phyloP scores from a whole-genome alignment of 2,329 filamentous ascomycete species.

The Endocalyx cinctus region DNA sequence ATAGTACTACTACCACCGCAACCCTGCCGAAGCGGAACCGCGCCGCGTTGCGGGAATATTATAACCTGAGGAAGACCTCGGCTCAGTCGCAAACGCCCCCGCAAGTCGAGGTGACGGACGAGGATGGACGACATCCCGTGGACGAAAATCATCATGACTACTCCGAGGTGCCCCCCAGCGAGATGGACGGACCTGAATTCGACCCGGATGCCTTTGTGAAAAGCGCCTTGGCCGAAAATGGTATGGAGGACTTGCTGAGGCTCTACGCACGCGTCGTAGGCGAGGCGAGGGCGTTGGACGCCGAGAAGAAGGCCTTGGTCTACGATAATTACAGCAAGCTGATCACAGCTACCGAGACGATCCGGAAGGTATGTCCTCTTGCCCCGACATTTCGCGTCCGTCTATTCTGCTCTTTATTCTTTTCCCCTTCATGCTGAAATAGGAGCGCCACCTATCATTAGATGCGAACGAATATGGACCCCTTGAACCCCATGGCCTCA shows the following conservation, averaged over 20 bases:
- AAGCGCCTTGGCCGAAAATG: slow-evolving; percentile 55
- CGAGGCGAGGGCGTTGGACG: slow-evolving; percentile 86
- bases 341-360: slow-evolving; percentile 94
- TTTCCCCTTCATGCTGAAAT: too few relatives aligned
- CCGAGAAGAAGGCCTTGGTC: slow-evolving; percentile 92
- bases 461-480: slow-evolving; percentile 80
- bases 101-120: slow-evolving; percentile 40
- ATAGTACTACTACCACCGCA: slow-evolving; percentile 18
- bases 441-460: slow-evolving; percentile 23
- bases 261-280: slow-evolving; percentile 68
- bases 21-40: slow-evolving; percentile 60
- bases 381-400: too few relatives aligned
- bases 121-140: too few relatives aligned
- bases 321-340: slow-evolving; percentile 99
- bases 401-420: too few relatives aligned
- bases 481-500: slow-evolving; percentile 67
- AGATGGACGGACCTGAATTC: slow-evolving; percentile 72
- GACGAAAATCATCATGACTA: slow-evolving; percentile 28
- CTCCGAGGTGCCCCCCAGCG: slow-evolving; percentile 59
- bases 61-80: slow-evolving; percentile 64
- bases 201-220: slow-evolving; percentile 65
- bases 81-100: slow-evolving; percentile 28
- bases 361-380: slow-evolving; percentile 57
- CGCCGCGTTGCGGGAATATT: slow-evolving; percentile 87
- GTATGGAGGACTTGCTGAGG: slow-evolving; percentile 63